phyloP scores from a whole-genome alignment of 2,329 filamentous ascomycete species.

The Furcasterigmium furcatum region DNA sequence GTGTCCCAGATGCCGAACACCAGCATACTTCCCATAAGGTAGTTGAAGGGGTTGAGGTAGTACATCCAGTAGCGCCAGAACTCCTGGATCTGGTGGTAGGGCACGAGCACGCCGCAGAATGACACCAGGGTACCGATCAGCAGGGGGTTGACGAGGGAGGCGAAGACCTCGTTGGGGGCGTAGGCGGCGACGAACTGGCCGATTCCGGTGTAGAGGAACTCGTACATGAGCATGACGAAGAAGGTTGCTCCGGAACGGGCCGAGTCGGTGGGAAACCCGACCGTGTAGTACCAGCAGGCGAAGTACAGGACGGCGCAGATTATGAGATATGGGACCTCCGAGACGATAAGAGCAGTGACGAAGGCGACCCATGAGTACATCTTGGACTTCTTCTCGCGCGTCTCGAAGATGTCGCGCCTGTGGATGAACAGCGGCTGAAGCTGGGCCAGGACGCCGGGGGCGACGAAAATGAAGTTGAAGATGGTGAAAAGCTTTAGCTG shows the following conservation, averaged over 20 bases:
- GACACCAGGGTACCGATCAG: conserved; percentile 34
- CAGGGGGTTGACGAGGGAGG: conserved; percentile 41
- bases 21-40: conserved; percentile 54
- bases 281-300: conserved; percentile 39
- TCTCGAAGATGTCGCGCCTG: conserved; percentile 44
- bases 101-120: conserved; percentile 21
- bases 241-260: conserved; percentile 31
- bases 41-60: conserved; percentile 59
- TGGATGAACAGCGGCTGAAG: conserved; percentile 47
- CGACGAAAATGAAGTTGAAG: conserved; percentile 52
- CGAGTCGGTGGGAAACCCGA: conserved; percentile 28
- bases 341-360: conserved; percentile 39
- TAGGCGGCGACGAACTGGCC: conserved; percentile 44
- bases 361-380: conserved; percentile 47
- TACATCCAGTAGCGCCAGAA: conserved; percentile 43
- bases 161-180: conserved; percentile 46
- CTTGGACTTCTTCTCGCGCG: conserved; percentile 47
- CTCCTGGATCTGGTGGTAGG: conserved; percentile 13
- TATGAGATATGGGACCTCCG: conserved; percentile 42
- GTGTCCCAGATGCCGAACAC: conserved; percentile 46
- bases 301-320: conserved; percentile 41
- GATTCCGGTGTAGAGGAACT: conserved; percentile 35
- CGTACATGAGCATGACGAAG: conserved; percentile 35
- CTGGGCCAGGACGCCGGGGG: conserved; percentile 42
- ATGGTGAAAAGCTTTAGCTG: conserved; percentile 35